Evolutionary conservation across 1,284 basidiomycete species (phyloP).

Genomic region (Apiotrichum porosum): DNA sequence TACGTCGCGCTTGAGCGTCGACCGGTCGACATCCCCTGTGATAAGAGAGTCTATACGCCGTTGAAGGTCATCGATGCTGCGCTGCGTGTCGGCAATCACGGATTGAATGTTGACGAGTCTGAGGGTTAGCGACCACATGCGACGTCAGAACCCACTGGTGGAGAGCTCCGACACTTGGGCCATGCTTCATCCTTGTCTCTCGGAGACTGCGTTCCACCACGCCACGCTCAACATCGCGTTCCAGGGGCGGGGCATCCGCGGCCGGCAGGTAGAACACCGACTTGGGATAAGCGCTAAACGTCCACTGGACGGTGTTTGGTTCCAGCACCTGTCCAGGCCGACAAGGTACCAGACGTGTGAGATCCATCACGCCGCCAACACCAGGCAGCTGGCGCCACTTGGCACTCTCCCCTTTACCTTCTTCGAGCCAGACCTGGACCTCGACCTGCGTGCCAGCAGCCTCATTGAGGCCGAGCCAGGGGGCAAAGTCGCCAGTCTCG

Average conservation of each 20-base stretch:
- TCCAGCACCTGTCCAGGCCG: slow-evolving; percentile 3
- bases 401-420: not conserved
- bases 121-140: slow-evolving; percentile 3
- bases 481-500: slow-evolving; percentile 39
- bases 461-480: slow-evolving; percentile 35
- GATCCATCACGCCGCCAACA: slow-evolving; percentile 7
- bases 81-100: slow-evolving; percentile 62
- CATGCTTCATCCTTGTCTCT: slow-evolving; percentile 48
- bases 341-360: slow-evolving; percentile 3
- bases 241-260: not conserved
- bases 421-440: slow-evolving; percentile 43
- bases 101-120: slow-evolving; percentile 68
- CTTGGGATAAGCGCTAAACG: slow-evolving; percentile 24
- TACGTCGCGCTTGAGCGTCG: slow-evolving; percentile 55
- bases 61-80: slow-evolving; percentile 57
- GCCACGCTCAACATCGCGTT: slow-evolving; percentile 9
- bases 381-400: slow-evolving; percentile 6
- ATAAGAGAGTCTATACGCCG: slow-evolving; percentile 57
- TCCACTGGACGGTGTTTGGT: slow-evolving; percentile 33
- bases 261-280: slow-evolving; percentile 25
- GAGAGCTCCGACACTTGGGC: slow-evolving; percentile 37
- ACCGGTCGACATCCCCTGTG: slow-evolving; percentile 49
- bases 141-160: slow-evolving; percentile 33
- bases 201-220: slow-evolving; percentile 41
- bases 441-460: slow-evolving; percentile 22